Evolutionary conservation across 2,329 filamentous ascomycete species (phyloP), one percentile per base, ranked within the genome.

Genomic region (Metarhizium anisopliae): DNA sequence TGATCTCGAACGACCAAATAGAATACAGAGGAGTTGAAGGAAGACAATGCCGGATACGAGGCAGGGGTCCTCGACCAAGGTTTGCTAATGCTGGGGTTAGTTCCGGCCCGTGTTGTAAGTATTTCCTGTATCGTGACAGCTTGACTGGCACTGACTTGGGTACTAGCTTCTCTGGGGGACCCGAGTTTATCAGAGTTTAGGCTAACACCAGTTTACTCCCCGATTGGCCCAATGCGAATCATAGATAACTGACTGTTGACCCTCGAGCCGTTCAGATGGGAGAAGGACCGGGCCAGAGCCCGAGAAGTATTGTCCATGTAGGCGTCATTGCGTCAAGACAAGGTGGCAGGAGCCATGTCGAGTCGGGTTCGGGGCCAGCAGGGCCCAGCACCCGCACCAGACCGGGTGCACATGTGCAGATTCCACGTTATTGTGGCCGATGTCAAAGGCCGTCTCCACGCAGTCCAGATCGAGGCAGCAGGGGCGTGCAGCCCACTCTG

Each of bases 391-490:
- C 25, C 25, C 4, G 25, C 25, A 25, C 25, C 25, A 25, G 25
- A 25, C 25, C 25, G 25, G 45, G 7, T 6, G 54, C n/a, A 14
- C 42, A 32, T 32, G 43, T 32, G 29, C 51, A 51, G 25, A 45
- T 29, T 53, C 51, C n/a, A 53, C 36, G 29, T 20, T 8, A 20
- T 45, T 20, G 30, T 32, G 36, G 47, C 32, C 55, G 52, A 57
- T 55, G 51, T 43, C 51, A 13, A 47, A 47, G 16, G 55, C 32
- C 36, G 51, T 13, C 42, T 47, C 55, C 55, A 57, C 52, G 32
- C 25, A 47, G 35, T 38, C 30, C 36, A 55, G 55, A 57, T 57
- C 55, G 55, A 36, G 25, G 20, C 54, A 47, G 38, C 38, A 14
- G 38, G 38, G 38, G 38, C 35, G 25, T 20, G 45, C 50, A 50